Evolutionary conservation across 2,329 filamentous ascomycete genomes (phyloP), one percentile per base, ranked within the genome.

Genomic region (Karstenula rhodostoma): DNA sequence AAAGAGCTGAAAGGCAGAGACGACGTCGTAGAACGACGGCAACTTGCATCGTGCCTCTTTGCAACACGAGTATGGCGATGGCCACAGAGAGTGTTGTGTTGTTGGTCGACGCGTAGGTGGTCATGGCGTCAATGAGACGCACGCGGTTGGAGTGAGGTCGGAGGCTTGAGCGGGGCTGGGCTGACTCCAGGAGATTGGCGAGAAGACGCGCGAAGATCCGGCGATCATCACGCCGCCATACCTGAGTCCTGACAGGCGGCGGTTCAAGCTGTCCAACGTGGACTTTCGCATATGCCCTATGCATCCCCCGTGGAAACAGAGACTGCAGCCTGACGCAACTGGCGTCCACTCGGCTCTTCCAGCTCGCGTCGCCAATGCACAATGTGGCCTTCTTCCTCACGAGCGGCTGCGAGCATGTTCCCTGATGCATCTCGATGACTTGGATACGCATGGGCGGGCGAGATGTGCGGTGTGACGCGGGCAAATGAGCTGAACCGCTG

Each of bases 181-280:
- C 48, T 51, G 48, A 37, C 12, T 19, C 15, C 22, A 49, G 12
- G 48, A 51, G 48, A 51, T 51, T 51, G 48, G 48, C 48, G 48
- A 51, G 48, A 4, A 51, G 48, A 37, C 15, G 48, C 22, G 48
- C 19, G 32, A 9, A 23, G 32, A 37, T 37, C 48, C 29, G 48
- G 25, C 48, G 48, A 51, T 51, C 48, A n/a, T n/a, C 19, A 6
- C 25, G 27, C 15, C 44, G 35, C 44, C 4, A 25, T 27, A 47
- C 27, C 27, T 29, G 27, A 8, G 27, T 4, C 27, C 27, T 29
- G 27, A 29, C 27, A 9, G 7, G 8, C 29, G 12, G 29, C 29
- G 32, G 7, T 12, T 7, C n/a, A n/a, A n/a, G n/a, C 35, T n/a
- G 4, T 40, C 17, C 7, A 40, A 40, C 17, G 17, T n/a, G 15